Base-by-base conservation (phyloP, 306 rosid genomes). In the Citrullus colocynthis region DNA sequence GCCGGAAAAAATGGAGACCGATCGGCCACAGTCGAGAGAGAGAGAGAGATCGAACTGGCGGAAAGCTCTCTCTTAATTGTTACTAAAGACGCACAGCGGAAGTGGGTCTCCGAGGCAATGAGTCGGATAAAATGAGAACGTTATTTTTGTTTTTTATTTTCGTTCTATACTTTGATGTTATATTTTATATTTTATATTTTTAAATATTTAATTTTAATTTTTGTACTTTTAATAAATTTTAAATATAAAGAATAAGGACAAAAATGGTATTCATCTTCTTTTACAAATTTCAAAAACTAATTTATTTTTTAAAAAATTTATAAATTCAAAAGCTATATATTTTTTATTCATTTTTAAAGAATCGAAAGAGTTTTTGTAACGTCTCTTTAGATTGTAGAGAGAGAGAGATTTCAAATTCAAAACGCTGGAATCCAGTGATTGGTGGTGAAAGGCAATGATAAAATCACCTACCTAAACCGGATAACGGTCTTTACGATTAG, bases 321-420 rank as follows among this genome's bases (percentile, higher is more conserved):
- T 56, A 17, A 57, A 76, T n/a, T 76, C 65, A 76, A 76, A 76
- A 56, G 56, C 8, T n/a, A 75, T 36, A 13, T 58, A 37, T 70
- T 58, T 56, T 24, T 56, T 36, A 65, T 39, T 41, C 9, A 65
- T 66, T 56, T 75, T 37, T 55, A 59, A 41, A 21, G 34, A 76
- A 83, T 77, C 72, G 76, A 71, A n/a, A 65, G 83, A 83, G 86
- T 75, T 20, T 83, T 82, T 81, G 12, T 73, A 93, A 91, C 98
- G 98, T 93, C 98, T 90, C 93, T 91, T 80, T 77, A 41, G 52
- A 16, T 44, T 81, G 21, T 83, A 49, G 85, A 78, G 93, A 83
- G 89, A 70, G 41, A 71, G 57, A 48, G 30, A 73, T 84, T 93
- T 93, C 97, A 91, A 93, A 93, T 87, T 93, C 91, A 87, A 80